phyloP scores from a whole-genome alignment of 768 basidiomycete species.

The Cystofilobasidium capitatum region DNA sequence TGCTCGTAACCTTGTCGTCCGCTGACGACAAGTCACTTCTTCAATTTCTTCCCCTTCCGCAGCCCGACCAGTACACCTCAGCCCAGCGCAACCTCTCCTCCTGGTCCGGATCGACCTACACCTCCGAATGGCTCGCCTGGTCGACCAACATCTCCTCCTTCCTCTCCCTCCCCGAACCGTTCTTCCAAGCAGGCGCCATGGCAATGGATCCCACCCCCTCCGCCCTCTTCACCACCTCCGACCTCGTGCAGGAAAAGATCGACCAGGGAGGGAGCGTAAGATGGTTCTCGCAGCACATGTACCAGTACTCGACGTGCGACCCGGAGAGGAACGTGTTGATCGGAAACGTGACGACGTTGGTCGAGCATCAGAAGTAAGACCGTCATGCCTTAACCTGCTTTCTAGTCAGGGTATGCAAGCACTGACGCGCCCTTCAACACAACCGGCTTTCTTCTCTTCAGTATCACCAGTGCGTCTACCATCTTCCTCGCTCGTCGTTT shows the following conservation, averaged over 20 bases:
- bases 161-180: constrained; percentile 29
- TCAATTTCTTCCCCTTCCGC: not conserved
- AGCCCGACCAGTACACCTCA: constrained; percentile 18
- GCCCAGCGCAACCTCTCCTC: not conserved
- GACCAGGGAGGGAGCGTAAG: not conserved
- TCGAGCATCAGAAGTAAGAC: constrained; percentile 36
- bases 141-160: not conserved
- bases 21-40: constrained; percentile 33
- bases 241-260: constrained; percentile 44
- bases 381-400: not conserved
- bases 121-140: not conserved
- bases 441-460: not conserved
- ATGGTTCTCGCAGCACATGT: constrained; percentile 29
- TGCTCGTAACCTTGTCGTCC: constrained; percentile 31
- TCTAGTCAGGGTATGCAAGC: no score
- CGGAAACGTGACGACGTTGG: constrained; percentile 37
- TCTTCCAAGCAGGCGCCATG: constrained; percentile 32
- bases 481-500: not conserved
- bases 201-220: constrained; percentile 34
- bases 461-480: constrained; percentile 32
- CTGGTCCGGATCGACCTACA: constrained; percentile 5
- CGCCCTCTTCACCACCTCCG: constrained; percentile 37
- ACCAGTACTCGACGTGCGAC: constrained; percentile 40
- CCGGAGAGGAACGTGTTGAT: constrained; percentile 34
- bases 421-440: no score